phyloP scores from a whole-genome alignment of 129 eudicot species.

The Helianthus annuus region DNA sequence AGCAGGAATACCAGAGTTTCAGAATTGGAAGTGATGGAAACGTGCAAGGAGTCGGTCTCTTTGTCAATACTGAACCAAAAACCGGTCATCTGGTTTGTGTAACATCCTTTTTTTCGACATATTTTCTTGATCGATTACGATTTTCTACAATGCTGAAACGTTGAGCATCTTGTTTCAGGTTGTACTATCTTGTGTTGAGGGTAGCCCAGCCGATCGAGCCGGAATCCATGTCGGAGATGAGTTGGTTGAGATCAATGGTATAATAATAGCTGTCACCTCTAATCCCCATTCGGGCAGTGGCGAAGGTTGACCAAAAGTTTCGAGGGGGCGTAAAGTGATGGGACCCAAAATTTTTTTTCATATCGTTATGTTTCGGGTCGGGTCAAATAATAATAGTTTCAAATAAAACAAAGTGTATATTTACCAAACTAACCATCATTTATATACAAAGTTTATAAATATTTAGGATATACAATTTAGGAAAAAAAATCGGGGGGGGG shows the following conservation, averaged over 20 bases:
- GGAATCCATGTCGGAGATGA: constrained; percentile 98
- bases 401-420: too few species aligned
- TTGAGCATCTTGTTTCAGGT: constrained; percentile 47
- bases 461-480: too few species aligned
- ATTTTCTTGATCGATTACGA: background rate
- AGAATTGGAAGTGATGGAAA: constrained; percentile 96
- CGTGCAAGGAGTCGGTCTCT: constrained; percentile 93
- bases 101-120: constrained; percentile 5
- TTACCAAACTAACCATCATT: too few species aligned
- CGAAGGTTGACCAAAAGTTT: too few species aligned
- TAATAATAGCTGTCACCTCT: background rate
- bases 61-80: constrained; percentile 71
- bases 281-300: background rate
- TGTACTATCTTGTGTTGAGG: constrained; percentile 83
- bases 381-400: too few species aligned
- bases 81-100: constrained; percentile 84
- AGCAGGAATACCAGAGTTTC: constrained; percentile 93
- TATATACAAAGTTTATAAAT: too few species aligned
- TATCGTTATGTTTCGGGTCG: too few species aligned
- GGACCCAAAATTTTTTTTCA: too few species aligned
- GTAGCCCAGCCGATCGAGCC: constrained; percentile 98
- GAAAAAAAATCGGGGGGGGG: too few species aligned
- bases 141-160: background rate
- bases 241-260: constrained; percentile 86
- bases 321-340: too few species aligned